These are phyloP conservation scores for Rosa multiflora DNA, from an alignment of 306 rosid genomes.

Conservation along the genomic window DNA sequence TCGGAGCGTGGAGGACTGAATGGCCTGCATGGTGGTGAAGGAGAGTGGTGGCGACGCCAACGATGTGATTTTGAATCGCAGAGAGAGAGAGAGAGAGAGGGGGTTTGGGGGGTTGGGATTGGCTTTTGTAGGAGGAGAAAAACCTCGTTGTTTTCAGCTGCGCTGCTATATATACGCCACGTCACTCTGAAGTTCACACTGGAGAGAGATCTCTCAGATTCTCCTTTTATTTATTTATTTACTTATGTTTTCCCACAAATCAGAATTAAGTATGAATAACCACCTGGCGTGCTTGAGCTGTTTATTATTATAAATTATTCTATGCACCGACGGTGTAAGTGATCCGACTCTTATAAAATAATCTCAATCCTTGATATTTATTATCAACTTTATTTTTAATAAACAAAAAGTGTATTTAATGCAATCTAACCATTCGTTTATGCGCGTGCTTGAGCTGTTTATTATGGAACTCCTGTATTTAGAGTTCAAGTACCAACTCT, in stretches of 20 bases:
- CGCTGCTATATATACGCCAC: background rate
- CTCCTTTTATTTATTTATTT: background rate
- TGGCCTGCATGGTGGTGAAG: slow-evolving; percentile 52
- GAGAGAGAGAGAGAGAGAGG: background rate
- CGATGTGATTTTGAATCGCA: slow-evolving; percentile 18
- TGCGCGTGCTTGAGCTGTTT: no score
- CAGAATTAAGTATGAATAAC: background rate
- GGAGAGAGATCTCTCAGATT: background rate
- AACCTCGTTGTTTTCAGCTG: slow-evolving; percentile 3
- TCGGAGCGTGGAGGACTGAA: slow-evolving; percentile 53
- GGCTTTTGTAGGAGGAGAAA: background rate
- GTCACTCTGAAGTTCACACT: background rate
- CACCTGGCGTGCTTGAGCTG: no score
- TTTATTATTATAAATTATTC: no score
- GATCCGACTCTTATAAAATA: no score
- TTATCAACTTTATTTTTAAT: no score
- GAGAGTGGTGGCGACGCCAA: slow-evolving; percentile 25
- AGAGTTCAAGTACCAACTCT: no score
- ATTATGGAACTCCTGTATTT: no score
- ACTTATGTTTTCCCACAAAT: background rate
- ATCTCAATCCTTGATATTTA: no score
- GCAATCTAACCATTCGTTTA: no score
- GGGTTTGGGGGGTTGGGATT: background rate
- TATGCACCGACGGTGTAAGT: no score
- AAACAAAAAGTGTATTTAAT: no score